Conservation (phyloP, 495 filamentous ascomycete species). For the Apodospora peruviana region DNA sequence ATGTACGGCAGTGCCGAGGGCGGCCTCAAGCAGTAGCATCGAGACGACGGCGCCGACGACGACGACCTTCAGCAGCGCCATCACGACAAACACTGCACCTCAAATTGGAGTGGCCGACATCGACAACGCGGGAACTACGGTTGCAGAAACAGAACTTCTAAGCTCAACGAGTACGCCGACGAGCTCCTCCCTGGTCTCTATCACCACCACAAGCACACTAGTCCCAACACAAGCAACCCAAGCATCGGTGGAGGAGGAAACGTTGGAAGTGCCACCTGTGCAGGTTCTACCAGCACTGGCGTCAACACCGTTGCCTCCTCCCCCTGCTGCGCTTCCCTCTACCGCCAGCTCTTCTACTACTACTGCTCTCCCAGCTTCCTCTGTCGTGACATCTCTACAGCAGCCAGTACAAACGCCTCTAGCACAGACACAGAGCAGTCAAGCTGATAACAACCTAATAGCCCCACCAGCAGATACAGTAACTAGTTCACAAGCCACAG, state of each 20-base stretch:
- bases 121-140: conserved; percentile 7
- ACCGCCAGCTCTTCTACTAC: conserved; percentile 13
- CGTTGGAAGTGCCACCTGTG: no score
- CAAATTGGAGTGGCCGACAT: conserved; percentile 10
- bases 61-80: conserved; percentile 3
- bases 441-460: conserved; percentile 28
- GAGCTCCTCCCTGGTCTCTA: conserved; percentile 20
- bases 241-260: conserved; percentile 6
- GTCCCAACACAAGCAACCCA: conserved; percentile 12
- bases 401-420: conserved; percentile 13
- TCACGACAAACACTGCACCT: conserved; percentile 2
- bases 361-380: conserved; percentile 19
- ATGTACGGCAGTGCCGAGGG: conserved; percentile 44
- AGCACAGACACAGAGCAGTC: conserved; percentile 21
- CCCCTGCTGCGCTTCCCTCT: conserved; percentile 7
- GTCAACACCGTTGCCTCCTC: conserved; percentile 4
- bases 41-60: conserved; percentile 12
- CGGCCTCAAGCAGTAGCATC: conserved; percentile 10
- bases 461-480: conserved; percentile 15
- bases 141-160: conserved; percentile 4
- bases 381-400: conserved; percentile 13
- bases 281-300: background rate
- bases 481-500: conserved; percentile 7
- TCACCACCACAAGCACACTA: conserved; percentile 12
- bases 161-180: conserved; percentile 30